phyloP scores from a whole-genome alignment of 768 basidiomycete genomes.

The Tephrocybe sp. region DNA sequence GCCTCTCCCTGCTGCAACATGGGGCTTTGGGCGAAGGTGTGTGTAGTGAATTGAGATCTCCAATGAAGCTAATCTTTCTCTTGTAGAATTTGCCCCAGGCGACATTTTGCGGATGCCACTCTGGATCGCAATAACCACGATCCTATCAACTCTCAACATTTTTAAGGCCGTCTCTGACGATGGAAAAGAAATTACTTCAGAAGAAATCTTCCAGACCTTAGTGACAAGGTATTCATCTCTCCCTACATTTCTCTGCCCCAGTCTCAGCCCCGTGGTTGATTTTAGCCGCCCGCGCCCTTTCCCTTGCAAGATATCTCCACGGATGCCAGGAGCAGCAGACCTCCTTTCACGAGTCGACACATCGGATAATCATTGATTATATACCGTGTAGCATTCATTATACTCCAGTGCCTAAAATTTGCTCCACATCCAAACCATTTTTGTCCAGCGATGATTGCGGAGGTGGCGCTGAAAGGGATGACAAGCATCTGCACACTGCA shows the following conservation, averaged over 20 bases:
- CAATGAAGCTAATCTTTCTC: too few relatives aligned
- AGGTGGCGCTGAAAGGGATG: too few relatives aligned
- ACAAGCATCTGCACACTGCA: too few relatives aligned
- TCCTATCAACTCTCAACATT: background rate
- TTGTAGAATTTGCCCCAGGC: background rate
- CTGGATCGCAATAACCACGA: background rate
- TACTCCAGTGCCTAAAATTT: too few relatives aligned
- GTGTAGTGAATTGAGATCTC: background rate
- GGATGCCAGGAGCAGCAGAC: background rate
- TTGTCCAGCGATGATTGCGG: too few relatives aligned
- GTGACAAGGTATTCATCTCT: background rate
- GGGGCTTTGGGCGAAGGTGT: background rate
- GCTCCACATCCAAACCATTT: too few relatives aligned
- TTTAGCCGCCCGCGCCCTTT: background rate
- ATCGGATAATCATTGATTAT: background rate
- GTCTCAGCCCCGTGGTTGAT: too few relatives aligned
- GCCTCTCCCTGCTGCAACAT: background rate
- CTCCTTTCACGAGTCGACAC: background rate
- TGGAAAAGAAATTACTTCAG: background rate
- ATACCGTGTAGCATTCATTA: too few relatives aligned
- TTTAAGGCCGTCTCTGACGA: background rate
- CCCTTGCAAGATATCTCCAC: background rate
- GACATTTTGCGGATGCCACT: background rate
- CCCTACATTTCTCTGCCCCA: too few relatives aligned
- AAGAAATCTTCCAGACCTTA: background rate